Conservation (phyloP, 208 protist genomes). For the Lotmaria passim region DNA sequence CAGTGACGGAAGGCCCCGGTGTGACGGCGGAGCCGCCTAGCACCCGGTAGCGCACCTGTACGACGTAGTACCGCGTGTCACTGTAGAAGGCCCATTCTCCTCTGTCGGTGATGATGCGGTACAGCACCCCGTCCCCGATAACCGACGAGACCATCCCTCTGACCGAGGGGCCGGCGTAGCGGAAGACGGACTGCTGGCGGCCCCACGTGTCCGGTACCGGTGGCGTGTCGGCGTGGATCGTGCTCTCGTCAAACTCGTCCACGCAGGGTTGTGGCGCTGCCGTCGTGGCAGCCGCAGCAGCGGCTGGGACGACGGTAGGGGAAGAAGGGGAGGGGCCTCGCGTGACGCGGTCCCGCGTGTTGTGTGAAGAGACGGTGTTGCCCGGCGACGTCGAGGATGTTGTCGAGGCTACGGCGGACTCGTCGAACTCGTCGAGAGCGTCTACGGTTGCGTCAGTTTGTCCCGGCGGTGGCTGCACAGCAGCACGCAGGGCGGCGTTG, state of each 20-base stretch:
- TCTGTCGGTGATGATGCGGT: conserved; percentile 59
- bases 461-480: background rate
- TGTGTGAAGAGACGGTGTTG: background rate
- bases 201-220: conserved; percentile 34
- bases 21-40: conserved; percentile 41
- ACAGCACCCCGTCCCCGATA: conserved; percentile 54
- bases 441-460: too few species aligned
- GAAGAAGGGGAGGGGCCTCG: background rate
- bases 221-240: background rate
- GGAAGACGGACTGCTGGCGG: conserved; percentile 13
- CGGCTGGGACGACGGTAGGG: background rate
- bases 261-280: background rate
- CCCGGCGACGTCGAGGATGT: background rate
- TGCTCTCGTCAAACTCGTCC: conserved; percentile 36
- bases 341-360: background rate
- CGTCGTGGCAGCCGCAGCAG: background rate
- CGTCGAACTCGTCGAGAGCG: background rate
- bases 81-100: conserved; percentile 77
- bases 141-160: conserved; percentile 52
- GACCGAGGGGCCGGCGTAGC: conserved; percentile 31
- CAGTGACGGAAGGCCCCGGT: conserved; percentile 19
- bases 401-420: background rate
- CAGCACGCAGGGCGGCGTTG: conserved; percentile 2
- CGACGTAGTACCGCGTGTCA: conserved; percentile 53
- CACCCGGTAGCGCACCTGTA: conserved; percentile 57